Evolutionary conservation across 1,284 basidiomycete species (phyloP), one percentile per base, ranked within the genome.

Genomic region (Leucocoprinus gongylophorus): DNA sequence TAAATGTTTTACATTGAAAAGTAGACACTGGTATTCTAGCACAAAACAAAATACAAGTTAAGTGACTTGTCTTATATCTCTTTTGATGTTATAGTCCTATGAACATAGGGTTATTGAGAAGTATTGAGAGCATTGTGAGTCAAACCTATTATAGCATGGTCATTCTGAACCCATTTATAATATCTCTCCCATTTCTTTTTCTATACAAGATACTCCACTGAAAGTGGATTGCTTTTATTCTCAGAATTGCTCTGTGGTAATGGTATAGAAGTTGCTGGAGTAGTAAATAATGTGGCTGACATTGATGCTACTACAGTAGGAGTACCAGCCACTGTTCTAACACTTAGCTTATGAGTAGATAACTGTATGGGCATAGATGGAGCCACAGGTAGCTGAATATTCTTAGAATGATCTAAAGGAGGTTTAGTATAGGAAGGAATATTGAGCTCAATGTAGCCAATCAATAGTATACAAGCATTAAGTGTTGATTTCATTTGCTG

Each of bases 21-120:
- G 13, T 32, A 13, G 13, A 32, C 7, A 7, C 13, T 6, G 13
- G 30, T 32, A 7, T 13, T 52, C 10, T 50, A 29, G 28, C 40
- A 8, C 48, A 23, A 52, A 17, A 40, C 54, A 40, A 52, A 38
- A 28, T 52, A 46, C n/a, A 42, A 33, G 17, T 49, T 32, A 18
- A 45, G 18, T 41, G 48, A 54, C 2, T 12, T 13, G 41, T 55
- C 54, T 48, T 51, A 55, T 51, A 57, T 57, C 5, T 42, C 33
- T 39, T 57, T 55, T 4, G 48, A 47, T 2, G 48, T 48, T 9
- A 17, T 47, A 6, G 38, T 28, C 12, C 46, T 40, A 8, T 53
- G 20, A 17, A 58, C 53, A 46, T 58, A 53, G 2, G 53, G 53
- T 53, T 53, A 58, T 42, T 56, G 57, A 8, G 55, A 37, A 13